Percentiles rank a stretch among this genome's conserved stretches.
Conservation (phyloP, 164 flowering plant species). For the Tetrastigma voinierianum region DNA sequence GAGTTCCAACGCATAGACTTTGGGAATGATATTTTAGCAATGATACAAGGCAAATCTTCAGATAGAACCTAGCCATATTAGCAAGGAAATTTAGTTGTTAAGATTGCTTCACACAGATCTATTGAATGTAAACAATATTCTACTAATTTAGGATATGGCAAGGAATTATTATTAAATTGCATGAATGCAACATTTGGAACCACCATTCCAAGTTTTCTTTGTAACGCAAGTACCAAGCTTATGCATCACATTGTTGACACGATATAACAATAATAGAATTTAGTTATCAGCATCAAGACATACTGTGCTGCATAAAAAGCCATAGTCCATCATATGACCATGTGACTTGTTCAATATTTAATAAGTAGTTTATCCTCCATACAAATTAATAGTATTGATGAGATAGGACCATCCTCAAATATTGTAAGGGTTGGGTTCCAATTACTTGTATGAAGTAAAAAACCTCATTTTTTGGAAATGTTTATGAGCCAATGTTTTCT, state of each 20-base stretch:
- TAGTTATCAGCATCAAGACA: background rate
- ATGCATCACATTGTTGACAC: background rate
- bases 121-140: background rate
- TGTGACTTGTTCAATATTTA: too few relatives aligned
- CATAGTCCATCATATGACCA: too few relatives aligned
- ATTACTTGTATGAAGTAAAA: too few relatives aligned
- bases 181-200: background rate
- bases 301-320: background rate
- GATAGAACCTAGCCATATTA: slow-evolving; percentile 62
- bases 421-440: too few relatives aligned
- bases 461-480: too few relatives aligned
- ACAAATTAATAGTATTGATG: too few relatives aligned
- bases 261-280: background rate
- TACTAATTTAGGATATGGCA: background rate
- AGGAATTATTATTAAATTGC: background rate
- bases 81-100: background rate
- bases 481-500: too few relatives aligned
- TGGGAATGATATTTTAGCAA: slow-evolving; percentile 74
- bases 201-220: background rate
- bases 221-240: background rate
- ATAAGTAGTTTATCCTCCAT: too few relatives aligned
- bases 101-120: background rate
- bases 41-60: slow-evolving; percentile 65
- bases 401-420: too few relatives aligned
- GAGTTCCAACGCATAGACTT: slow-evolving; percentile 99